Evolutionary conservation across 2,329 filamentous ascomycete species (phyloP).

Genomic region (Fusarium globosum): DNA sequence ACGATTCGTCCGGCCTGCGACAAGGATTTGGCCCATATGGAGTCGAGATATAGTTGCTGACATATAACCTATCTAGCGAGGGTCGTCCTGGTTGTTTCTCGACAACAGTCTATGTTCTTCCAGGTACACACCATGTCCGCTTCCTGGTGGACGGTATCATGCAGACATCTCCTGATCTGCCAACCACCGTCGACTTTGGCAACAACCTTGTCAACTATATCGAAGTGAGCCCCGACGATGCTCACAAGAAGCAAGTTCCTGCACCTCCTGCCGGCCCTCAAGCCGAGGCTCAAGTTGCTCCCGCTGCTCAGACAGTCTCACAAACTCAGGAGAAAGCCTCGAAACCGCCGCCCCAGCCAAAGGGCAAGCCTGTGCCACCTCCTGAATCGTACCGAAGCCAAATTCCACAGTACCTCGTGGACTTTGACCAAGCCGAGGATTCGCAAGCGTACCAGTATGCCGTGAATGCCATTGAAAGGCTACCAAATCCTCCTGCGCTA

Average conservation of each 20-base stretch:
- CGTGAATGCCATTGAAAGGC: constrained; percentile 77
- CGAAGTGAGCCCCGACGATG: constrained; percentile 84
- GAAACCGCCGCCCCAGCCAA: constrained; percentile 50
- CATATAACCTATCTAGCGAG: constrained; percentile 54
- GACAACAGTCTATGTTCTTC: constrained; percentile 83
- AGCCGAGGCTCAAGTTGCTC: constrained; percentile 30
- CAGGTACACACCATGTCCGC: constrained; percentile 95
- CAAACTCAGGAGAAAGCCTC: constrained; percentile 14
- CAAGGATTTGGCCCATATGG: not conserved
- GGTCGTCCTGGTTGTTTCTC: constrained; percentile 74
- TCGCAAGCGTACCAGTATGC: constrained; percentile 79
- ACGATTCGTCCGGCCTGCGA: constrained; percentile 1
- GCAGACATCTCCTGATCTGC: constrained; percentile 86
- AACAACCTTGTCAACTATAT: constrained; percentile 99
- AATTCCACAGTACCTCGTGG: constrained; percentile 86
- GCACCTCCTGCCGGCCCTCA: constrained; percentile 49
- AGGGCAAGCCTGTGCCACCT: constrained; percentile 66
- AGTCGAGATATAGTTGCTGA: constrained; percentile 26
- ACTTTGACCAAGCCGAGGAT: constrained; percentile 88
- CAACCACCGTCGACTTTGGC: constrained; percentile 96
- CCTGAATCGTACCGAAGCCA: constrained; percentile 74
- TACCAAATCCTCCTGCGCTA: constrained; percentile 85
- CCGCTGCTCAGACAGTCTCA: constrained; percentile 12
- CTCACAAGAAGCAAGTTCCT: constrained; percentile 50
- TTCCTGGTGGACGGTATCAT: constrained; percentile 96